A percentile compares a stretch with the other conserved stretches of the same genome.
Evolutionary conservation across 106 monocot species (phyloP).

Genomic region (Gastrodia elata): DNA sequence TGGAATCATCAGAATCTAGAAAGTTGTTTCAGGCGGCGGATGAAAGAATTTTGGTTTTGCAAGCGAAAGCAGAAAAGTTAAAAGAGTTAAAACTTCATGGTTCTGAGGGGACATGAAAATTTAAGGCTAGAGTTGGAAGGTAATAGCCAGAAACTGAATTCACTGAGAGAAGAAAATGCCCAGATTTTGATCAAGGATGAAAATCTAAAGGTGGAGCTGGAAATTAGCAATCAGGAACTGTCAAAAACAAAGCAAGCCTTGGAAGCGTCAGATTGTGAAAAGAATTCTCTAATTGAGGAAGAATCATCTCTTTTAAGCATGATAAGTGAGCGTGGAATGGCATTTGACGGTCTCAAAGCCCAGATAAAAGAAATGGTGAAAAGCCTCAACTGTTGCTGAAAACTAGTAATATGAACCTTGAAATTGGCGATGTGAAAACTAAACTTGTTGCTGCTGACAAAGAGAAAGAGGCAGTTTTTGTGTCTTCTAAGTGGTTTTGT

Average conservation of each 20-base stretch:
- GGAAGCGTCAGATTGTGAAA: slow-evolving; percentile 5
- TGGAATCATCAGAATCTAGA: slow-evolving; percentile 12
- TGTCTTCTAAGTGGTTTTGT: too few species aligned
- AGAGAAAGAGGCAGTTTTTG: slow-evolving; percentile 21
- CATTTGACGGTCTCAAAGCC: slow-evolving; percentile 4
- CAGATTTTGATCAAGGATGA: slow-evolving; percentile 18
- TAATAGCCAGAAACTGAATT: slow-evolving; percentile 1
- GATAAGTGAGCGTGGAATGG: slow-evolving; percentile 4
- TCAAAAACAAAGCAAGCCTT: slow-evolving; percentile 18
- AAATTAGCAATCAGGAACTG: slow-evolving; percentile 13
- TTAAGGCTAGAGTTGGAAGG: neutral
- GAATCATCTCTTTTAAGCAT: slow-evolving; percentile 14
- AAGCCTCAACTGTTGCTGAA: slow-evolving; percentile 26
- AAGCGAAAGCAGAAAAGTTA: neutral
- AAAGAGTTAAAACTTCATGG: neutral
- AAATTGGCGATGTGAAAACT: slow-evolving; percentile 14
- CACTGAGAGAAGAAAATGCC: neutral
- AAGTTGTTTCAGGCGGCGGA: slow-evolving; percentile 12
- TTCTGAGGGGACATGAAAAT: neutral
- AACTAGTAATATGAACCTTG: slow-evolving; percentile 20
- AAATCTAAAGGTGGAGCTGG: slow-evolving; percentile 17
- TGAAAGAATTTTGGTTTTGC: slow-evolving; percentile 9
- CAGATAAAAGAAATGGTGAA: slow-evolving; percentile 14
- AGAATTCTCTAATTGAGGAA: slow-evolving; percentile 10
- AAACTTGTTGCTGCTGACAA: slow-evolving; percentile 11